phyloP scores from a whole-genome alignment of 345 rosid genomes.

The Carallia brachiata region DNA sequence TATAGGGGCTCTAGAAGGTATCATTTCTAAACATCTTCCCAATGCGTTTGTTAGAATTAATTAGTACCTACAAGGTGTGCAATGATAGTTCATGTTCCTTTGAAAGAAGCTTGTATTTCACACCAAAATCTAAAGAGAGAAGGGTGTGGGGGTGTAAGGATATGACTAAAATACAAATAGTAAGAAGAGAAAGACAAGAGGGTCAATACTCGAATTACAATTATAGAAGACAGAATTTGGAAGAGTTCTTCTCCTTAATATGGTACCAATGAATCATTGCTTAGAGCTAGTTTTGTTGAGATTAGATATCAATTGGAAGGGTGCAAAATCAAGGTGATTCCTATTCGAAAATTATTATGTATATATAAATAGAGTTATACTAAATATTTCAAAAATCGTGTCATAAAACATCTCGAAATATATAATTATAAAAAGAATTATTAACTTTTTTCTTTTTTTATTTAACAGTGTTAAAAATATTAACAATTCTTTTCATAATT shows the following conservation, averaged over 20 bases:
- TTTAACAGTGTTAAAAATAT: too few relatives aligned
- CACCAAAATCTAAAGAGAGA: slow-evolving; percentile 30
- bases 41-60: slow-evolving; percentile 25
- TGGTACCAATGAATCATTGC: too few relatives aligned
- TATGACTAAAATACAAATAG: neutral
- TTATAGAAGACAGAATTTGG: too few relatives aligned
- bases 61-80: slow-evolving; percentile 30
- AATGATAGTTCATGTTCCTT: slow-evolving; percentile 45
- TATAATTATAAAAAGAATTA: too few relatives aligned
- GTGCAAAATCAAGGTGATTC: neutral
- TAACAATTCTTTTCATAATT: too few relatives aligned
- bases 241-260: too few relatives aligned
- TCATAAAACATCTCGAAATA: too few relatives aligned
- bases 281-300: neutral
- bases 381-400: too few relatives aligned
- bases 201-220: too few relatives aligned
- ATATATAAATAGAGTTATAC: too few relatives aligned
- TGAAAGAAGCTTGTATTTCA: slow-evolving; percentile 49
- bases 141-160: neutral
- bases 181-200: neutral
- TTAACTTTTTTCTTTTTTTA: too few relatives aligned
- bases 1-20: slow-evolving; percentile 23
- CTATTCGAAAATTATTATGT: slow-evolving; percentile 21
- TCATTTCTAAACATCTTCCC: neutral
- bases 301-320: neutral